A percentile compares a stretch with the other conserved stretches of the same genome.
Conservation (phyloP, 2,329 filamentous ascomycete species). For the Neopestalotiopsis sp. region DNA sequence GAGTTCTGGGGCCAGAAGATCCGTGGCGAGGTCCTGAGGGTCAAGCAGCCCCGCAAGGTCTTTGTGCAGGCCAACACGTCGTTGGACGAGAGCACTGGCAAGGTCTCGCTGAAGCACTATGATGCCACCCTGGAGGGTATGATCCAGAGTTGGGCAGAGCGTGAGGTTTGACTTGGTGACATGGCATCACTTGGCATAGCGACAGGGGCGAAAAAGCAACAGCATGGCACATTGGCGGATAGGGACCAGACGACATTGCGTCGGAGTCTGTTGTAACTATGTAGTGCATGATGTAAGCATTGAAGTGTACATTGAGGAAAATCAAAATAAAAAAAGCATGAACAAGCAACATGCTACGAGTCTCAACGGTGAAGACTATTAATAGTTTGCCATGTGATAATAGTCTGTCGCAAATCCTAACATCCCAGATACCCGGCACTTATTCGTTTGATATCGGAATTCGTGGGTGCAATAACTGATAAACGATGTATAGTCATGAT, state of each 20-base stretch:
- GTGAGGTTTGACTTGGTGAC: conserved; percentile 44
- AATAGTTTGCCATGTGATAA: too few relatives aligned
- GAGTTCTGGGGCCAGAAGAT: conserved; percentile 86
- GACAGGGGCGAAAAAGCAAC: background rate
- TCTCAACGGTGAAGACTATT: too few relatives aligned
- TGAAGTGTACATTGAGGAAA: background rate
- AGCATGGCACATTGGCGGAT: background rate
- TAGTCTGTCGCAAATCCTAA: too few relatives aligned
- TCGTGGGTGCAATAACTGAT: too few relatives aligned
- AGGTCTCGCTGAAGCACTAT: conserved; percentile 84
- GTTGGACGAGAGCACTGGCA: conserved; percentile 69
- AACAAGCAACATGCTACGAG: background rate
- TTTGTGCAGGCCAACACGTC: conserved; percentile 95
- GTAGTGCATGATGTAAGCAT: background rate
- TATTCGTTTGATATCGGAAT: too few relatives aligned
- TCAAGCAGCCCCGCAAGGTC: conserved; percentile 85
- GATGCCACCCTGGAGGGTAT: conserved; percentile 81
- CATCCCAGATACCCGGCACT: too few relatives aligned
- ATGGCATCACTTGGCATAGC: conserved; percentile 11
- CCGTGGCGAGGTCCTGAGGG: conserved; percentile 74
- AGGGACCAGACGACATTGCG: too few relatives aligned
- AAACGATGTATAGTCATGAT: too few relatives aligned
- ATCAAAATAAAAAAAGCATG: background rate
- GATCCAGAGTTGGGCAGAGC: conserved; percentile 81
- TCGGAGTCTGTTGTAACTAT: background rate